Base-by-base conservation (phyloP, 2,329 filamentous ascomycete species). In the Ceratocystis huliohia region DNA sequence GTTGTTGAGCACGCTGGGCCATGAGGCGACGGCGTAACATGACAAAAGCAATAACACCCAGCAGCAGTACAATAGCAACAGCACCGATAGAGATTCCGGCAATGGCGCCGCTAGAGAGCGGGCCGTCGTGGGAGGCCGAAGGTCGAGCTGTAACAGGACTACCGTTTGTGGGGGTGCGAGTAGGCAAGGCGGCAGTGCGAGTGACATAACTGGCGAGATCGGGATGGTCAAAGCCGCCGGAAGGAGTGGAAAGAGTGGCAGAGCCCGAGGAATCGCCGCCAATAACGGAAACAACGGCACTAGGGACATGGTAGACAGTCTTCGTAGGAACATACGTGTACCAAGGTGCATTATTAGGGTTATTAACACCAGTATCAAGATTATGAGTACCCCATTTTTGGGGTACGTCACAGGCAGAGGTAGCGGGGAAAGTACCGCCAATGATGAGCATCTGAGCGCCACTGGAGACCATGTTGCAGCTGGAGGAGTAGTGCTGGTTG, bases 401-500 rank as follows among this genome's bases (percentile, higher is more conserved):
- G 1, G 77, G 76, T n/a, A 75, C 75, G 70, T 87, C 84, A 70
- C 84, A 87, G 5, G 75, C 70, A 45, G 77, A 73, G 10, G 72
- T 74, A 7, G 76, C 70, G 0, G 83, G 80, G 68, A 85, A 84
- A 59, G 78, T 79, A 20, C 85, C 85, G 25, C 85, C 84, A 45
- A 86, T 81, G 61, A 87, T 77, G 28, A 87, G 74, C 81, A 87
- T 86, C 72, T 87, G 84, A 3, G 79, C 77, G 59, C 76, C 74
- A 65, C 79, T 78, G 22, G 74, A 70, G 28, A 84, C 74, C 33
- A 86, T 80, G 70, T 84, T 83, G 71, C 84, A 86, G 45, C 78
- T 81, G 33, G 84, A 75, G 30, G 80, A 81, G 72, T 85, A 79
- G 69, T 84, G 82, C 15, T 78, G 78, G 17, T 25, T 46, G 17